Percentiles rank a stretch among this genome's conserved stretches.
These are phyloP conservation scores for Cyberlindnera lachancei DNA, from an alignment of 805 yeast genomes.

Conservation along the genomic window DNA sequence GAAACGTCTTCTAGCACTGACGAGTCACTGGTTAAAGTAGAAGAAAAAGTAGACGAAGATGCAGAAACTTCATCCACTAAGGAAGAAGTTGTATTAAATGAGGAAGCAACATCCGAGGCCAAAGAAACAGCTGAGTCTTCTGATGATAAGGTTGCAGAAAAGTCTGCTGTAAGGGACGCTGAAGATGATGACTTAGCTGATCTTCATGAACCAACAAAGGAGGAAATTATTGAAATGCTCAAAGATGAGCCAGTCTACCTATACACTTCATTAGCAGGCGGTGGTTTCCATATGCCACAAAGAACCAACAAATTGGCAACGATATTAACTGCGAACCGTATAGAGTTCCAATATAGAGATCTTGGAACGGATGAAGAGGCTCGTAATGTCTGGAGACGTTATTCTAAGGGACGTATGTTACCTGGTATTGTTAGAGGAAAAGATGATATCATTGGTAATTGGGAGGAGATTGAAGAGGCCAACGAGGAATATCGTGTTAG, in stretches of 20 bases:
- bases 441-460: conserved; percentile 77
- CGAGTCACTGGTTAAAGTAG: conserved; percentile 3
- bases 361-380: conserved; percentile 86
- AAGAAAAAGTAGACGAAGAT: conserved; percentile 1
- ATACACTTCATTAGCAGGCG: conserved; percentile 81
- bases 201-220: conserved; percentile 22
- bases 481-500: conserved; percentile 69
- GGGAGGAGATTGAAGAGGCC: conserved; percentile 79
- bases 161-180: not conserved
- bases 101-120: conserved; percentile 1
- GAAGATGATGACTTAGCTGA: conserved; percentile 4
- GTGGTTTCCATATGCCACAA: conserved; percentile 69
- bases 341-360: conserved; percentile 64
- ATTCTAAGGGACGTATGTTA: conserved; percentile 59
- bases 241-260: conserved; percentile 57
- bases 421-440: conserved; percentile 84
- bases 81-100: conserved; percentile 1
- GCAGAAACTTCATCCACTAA: not conserved
- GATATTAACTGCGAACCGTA: conserved; percentile 65
- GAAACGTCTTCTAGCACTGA: too few species aligned
- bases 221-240: conserved; percentile 21
- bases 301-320: conserved; percentile 72
- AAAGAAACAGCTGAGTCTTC: not conserved
- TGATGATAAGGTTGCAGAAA: not conserved
- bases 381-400: conserved; percentile 74